Evolutionary conservation across 306 rosid species (phyloP).

Genomic region (Vicia faba): DNA sequence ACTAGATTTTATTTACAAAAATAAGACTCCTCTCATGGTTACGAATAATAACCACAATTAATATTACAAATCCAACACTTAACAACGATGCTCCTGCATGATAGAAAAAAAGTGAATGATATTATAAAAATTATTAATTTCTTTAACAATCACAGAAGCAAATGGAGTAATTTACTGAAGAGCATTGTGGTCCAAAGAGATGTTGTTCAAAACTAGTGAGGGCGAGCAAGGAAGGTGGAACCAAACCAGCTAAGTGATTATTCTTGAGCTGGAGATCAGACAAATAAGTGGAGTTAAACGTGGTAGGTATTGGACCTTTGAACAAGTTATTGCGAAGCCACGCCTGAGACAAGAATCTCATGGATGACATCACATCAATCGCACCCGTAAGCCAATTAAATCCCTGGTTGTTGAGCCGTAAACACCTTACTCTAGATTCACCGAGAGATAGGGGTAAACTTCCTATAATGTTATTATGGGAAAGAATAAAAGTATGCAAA

Average conservation of each 20-base stretch:
- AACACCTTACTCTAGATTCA: conserved; percentile 15
- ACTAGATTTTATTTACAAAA: neutral
- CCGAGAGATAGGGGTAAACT: neutral
- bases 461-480: neutral
- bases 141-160: too few relatives aligned
- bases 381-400: too few relatives aligned
- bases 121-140: neutral
- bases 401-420: conserved; percentile 37
- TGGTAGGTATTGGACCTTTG: too few relatives aligned
- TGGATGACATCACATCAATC: too few relatives aligned
- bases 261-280: too few relatives aligned
- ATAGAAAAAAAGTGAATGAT: neutral
- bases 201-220: conserved; percentile 46
- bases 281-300: conserved; percentile 12
- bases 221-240: conserved; percentile 51
- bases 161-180: conserved; percentile 30
- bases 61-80: neutral
- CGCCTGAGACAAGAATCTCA: too few relatives aligned
- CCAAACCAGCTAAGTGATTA: conserved; percentile 46
- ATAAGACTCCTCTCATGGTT: neutral
- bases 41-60: neutral
- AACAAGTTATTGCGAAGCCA: too few relatives aligned
- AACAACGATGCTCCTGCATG: neutral
- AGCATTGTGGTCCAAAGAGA: conserved; percentile 58
- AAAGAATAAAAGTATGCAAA: neutral